phyloP scores from a whole-genome alignment of 2,329 filamentous ascomycete species.

The Aspergillus uvarum region DNA sequence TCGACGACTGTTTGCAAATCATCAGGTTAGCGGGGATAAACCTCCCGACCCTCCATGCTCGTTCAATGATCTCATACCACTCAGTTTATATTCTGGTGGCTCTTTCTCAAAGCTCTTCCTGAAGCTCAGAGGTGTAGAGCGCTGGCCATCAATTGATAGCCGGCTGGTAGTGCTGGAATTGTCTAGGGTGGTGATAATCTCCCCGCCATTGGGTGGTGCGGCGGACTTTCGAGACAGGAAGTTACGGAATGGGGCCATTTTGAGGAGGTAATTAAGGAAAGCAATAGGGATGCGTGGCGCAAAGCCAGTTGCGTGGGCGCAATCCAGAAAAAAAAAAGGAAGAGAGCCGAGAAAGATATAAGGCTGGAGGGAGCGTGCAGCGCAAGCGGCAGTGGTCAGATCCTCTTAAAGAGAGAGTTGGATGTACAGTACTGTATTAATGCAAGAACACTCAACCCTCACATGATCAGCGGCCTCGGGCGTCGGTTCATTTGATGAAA shows the following conservation, averaged over 20 bases:
- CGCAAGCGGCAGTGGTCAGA: slow-evolving; percentile 8
- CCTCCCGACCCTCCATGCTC: neutral
- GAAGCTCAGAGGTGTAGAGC: slow-evolving; percentile 54
- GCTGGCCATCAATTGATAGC: slow-evolving; percentile 46
- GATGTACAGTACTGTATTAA: neutral
- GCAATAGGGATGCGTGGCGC: neutral
- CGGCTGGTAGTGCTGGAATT: slow-evolving; percentile 40
- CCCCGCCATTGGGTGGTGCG: slow-evolving; percentile 32
- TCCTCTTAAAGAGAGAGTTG: slow-evolving; percentile 3
- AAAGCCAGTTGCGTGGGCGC: slow-evolving; percentile 1
- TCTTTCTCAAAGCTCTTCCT: slow-evolving; percentile 64
- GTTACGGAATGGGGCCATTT: slow-evolving; percentile 70
- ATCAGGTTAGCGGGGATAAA: slow-evolving; percentile 23
- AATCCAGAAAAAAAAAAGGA: neutral
- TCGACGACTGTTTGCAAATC: slow-evolving; percentile 71
- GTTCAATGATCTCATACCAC: slow-evolving; percentile 56
- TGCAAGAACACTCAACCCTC: slow-evolving; percentile 15
- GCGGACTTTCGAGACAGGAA: slow-evolving; percentile 65
- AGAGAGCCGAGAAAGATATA: neutral
- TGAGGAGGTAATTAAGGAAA: slow-evolving; percentile 14
- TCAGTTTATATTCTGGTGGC: slow-evolving; percentile 75
- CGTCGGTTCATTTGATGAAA: slow-evolving; percentile 17
- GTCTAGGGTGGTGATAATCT: slow-evolving; percentile 50
- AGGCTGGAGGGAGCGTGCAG: neutral
- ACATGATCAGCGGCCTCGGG: slow-evolving; percentile 26